A percentile compares a stretch with the other conserved stretches of the same genome.
phyloP scores from a whole-genome alignment of 139 green algal species.

The Ettlia oleoabundans region DNA sequence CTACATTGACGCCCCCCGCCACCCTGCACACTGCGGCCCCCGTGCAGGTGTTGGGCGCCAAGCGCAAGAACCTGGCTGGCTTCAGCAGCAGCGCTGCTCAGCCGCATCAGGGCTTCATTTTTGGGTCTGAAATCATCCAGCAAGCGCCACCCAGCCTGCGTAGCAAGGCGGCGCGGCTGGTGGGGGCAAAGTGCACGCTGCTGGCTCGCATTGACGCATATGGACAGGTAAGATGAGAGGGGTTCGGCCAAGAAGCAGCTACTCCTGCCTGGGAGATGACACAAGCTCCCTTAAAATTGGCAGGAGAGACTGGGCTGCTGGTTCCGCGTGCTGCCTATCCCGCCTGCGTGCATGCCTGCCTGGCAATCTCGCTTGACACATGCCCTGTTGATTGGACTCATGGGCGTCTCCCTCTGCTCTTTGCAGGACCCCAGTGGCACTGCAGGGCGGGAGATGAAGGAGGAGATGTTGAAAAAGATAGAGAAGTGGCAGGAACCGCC shows the following conservation, averaged over 20 bases:
- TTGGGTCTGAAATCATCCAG: slow-evolving; percentile 65
- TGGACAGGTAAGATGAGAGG: slow-evolving; percentile 54
- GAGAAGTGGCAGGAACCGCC: slow-evolving; percentile 99
- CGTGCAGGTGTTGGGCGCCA: slow-evolving; percentile 91
- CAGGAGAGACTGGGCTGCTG: too few species aligned
- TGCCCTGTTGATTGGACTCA: too few species aligned
- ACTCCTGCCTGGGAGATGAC: too few species aligned
- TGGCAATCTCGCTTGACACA: too few species aligned
- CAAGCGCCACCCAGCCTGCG: slow-evolving; percentile 81
- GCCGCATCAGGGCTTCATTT: slow-evolving; percentile 87
- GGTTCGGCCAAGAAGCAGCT: too few species aligned
- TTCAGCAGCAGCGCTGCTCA: slow-evolving; percentile 74
- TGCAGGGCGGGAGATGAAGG: slow-evolving; percentile 56
- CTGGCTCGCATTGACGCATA: slow-evolving; percentile 94
- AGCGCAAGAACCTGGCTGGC: slow-evolving; percentile 85
- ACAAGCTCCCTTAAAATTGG: too few species aligned
- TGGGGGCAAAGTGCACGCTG: slow-evolving; percentile 92
- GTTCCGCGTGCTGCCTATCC: too few species aligned
- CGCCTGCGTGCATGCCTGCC: neutral
- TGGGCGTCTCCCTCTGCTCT: too few species aligned
- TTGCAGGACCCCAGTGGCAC: slow-evolving; percentile 47
- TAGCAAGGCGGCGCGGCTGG: slow-evolving; percentile 74
- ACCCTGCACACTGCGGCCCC: slow-evolving; percentile 89
- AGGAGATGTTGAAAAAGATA: slow-evolving; percentile 92
- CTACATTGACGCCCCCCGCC: neutral